Conservation (phyloP, 2,329 filamentous ascomycete species). For the Neopestalotiopsis rosae region DNA sequence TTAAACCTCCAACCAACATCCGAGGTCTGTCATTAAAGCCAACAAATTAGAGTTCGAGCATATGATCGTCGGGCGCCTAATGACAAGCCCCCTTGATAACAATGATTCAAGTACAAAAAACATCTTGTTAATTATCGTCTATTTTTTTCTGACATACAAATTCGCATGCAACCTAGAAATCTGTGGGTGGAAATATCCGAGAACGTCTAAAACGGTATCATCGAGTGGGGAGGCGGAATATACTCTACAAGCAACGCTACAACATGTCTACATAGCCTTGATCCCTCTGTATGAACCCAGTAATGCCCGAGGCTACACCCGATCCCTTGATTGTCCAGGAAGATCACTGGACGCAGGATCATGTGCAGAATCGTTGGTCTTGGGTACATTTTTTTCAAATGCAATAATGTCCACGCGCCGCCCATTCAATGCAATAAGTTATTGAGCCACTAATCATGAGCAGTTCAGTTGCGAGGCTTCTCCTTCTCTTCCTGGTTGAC, state of each 20-base stretch:
- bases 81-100: neutral
- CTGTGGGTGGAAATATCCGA: slow-evolving; percentile 8
- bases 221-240: slow-evolving; percentile 29
- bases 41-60: neutral
- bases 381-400: slow-evolving; percentile 6
- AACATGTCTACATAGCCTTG: neutral
- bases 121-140: slow-evolving; percentile 5
- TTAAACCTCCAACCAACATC: neutral
- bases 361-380: neutral
- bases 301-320: neutral
- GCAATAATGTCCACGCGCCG: neutral
- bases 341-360: neutral
- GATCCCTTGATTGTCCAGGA: neutral
- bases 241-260: slow-evolving; percentile 23
- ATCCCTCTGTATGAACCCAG: neutral
- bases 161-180: slow-evolving; percentile 20
- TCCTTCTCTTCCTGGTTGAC: slow-evolving; percentile 27
- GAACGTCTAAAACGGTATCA: slow-evolving; percentile 21
- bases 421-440: slow-evolving; percentile 23
- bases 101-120: neutral
- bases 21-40: neutral
- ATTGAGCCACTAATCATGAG: neutral
- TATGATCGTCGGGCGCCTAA: neutral
- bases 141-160: slow-evolving; percentile 1
- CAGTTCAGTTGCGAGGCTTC: slow-evolving; percentile 23